Evolutionary conservation across 2,329 filamentous ascomycete species (phyloP).

Genomic region (Ilyonectria destructans): DNA sequence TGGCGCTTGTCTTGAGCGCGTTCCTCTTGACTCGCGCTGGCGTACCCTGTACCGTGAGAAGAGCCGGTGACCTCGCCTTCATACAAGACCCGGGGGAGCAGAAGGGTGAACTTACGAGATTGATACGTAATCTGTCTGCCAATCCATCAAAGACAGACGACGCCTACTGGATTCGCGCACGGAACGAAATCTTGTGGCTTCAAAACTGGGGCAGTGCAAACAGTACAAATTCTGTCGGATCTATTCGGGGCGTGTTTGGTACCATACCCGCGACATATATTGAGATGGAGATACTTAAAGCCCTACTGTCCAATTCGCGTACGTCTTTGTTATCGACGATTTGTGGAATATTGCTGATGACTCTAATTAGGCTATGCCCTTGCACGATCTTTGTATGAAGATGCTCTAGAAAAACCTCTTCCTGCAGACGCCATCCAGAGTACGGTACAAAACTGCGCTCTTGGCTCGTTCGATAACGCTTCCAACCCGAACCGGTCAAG

Average conservation of each 20-base stretch:
- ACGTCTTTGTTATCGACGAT: conserved; percentile 53
- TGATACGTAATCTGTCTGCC: conserved; percentile 69
- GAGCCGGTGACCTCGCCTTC: conserved; percentile 76
- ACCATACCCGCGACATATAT: conserved; percentile 73
- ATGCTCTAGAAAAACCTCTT: conserved; percentile 66
- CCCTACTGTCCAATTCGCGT: conserved; percentile 75
- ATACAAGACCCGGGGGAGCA: conserved; percentile 77
- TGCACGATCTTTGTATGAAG: conserved; percentile 75
- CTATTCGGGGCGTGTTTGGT: conserved; percentile 75
- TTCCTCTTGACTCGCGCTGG: conserved; percentile 70
- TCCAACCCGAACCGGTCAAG: conserved; percentile 85
- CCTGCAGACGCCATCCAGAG: conserved; percentile 68
- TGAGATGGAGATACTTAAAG: conserved; percentile 81
- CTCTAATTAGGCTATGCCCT: conserved; percentile 71
- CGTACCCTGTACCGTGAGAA: conserved; percentile 66
- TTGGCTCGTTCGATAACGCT: conserved; percentile 85
- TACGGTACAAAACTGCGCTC: conserved; percentile 74
- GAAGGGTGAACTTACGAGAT: conserved; percentile 69
- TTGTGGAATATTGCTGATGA: background rate
- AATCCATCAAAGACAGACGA: conserved; percentile 74
- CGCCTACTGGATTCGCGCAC: conserved; percentile 73
- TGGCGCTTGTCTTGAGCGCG: conserved; percentile 75
- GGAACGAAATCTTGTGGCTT: conserved; percentile 81
- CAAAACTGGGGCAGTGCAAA: conserved; percentile 77
- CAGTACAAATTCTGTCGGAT: conserved; percentile 48